phyloP scores from a whole-genome alignment of 768 basidiomycete species.

The Galerina sulciceps region DNA sequence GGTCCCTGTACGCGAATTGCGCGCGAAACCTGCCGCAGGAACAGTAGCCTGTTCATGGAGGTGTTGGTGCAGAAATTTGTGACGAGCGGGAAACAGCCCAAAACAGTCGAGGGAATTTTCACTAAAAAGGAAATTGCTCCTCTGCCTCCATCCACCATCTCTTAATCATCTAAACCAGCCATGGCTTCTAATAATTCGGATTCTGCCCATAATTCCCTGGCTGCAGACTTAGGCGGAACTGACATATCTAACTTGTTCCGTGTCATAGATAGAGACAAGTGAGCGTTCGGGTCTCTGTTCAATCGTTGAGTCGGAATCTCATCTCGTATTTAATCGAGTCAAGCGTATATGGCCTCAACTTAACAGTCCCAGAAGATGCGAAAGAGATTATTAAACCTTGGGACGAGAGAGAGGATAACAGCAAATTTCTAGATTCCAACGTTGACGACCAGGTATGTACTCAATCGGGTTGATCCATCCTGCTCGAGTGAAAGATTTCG shows the following conservation, averaged over 20 bases:
- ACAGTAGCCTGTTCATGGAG: conserved; percentile 27
- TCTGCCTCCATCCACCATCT: neutral
- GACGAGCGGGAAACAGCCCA: conserved; percentile 10
- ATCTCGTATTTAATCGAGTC: conserved; percentile 29
- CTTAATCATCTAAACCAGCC: neutral
- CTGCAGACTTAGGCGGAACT: conserved; percentile 47
- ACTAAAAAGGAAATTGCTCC: conserved; percentile 9
- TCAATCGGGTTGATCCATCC: neutral
- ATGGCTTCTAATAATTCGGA: conserved; percentile 27
- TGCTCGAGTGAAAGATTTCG: neutral
- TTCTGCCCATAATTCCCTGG: conserved; percentile 41
- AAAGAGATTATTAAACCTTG: conserved; percentile 80
- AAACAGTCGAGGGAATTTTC: conserved; percentile 14
- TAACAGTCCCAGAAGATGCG: conserved; percentile 81
- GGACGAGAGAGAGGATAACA: conserved; percentile 74
- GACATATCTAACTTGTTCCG: conserved; percentile 60
- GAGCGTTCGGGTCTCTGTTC: conserved; percentile 29
- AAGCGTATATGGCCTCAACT: conserved; percentile 83
- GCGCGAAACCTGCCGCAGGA: conserved; percentile 31
- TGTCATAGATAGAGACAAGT: conserved; percentile 73
- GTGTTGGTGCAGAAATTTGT: conserved; percentile 18
- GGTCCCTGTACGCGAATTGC: conserved; percentile 30
- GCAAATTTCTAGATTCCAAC: conserved; percentile 71
- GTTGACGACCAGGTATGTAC: conserved; percentile 81
- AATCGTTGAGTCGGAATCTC: conserved; percentile 18